Base-by-base conservation (phyloP, 1,139 yeast genomes). In the Pichia sp. region DNA sequence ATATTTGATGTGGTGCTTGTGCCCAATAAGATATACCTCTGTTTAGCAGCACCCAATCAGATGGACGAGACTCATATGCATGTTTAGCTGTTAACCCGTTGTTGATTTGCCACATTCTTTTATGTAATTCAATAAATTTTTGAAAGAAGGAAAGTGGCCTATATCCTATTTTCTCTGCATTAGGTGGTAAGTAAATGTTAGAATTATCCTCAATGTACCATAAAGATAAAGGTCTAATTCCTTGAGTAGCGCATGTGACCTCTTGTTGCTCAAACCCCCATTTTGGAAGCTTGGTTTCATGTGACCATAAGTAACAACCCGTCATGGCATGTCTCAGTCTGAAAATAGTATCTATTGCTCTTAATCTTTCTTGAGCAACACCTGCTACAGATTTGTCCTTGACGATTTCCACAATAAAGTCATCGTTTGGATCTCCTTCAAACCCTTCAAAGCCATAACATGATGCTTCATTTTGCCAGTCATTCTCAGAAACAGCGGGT, bases 181-280 rank as follows among this genome's bases (percentile, higher is more conserved):
- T 51, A 43, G 63, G 67, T 39, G 71, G 68, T 39, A 72, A 50
- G 45, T 62, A 64, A 40, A 59, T 52, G 54, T 79, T 79, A 39
- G 58, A 64, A 62, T 88, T 89, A 47, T 79, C 74, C 67, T 93
- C 99, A 55, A 93, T 68, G 62, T 83, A 84, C 96, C 97, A 93
- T 51, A 82, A 67, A 39, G 88, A 74, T 61, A 84, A 77, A 33
- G 78, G 75, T 52, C 79, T 66, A 46, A 75, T 72, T 59, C 96
- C 97, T 55, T 79, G 85, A 39, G 77, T 69, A 39, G 96, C 93
- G 64, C 96, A 77, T 10, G 96, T 80, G 38, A 93, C 98, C 68
- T 91, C 99, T 64, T 86, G 96, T 67, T 93, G 98, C 53, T 83
- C 93, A 56, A 83, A 88, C 4, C 91, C 98, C 96, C 97, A 91